phyloP scores from a whole-genome alignment of 495 filamentous ascomycete species.

The Chaetomidium leptoderma region DNA sequence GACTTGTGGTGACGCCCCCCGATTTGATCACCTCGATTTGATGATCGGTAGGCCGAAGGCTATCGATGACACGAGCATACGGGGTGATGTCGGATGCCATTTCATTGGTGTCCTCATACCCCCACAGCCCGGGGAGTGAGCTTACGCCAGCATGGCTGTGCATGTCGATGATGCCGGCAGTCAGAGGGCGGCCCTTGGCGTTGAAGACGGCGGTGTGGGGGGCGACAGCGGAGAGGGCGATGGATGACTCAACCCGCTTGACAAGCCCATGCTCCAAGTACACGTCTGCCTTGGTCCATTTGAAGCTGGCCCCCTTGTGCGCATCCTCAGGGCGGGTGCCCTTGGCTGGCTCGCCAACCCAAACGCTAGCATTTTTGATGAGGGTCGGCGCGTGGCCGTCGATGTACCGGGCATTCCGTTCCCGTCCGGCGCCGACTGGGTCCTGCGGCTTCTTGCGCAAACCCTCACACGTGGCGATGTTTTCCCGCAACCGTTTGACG shows the following conservation, averaged over 20 bases:
- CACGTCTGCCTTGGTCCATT: conserved; percentile 44
- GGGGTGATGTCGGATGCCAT: conserved; percentile 51
- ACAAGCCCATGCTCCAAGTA: conserved; percentile 49
- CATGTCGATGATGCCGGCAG: conserved; percentile 63
- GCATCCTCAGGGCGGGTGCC: conserved; percentile 41
- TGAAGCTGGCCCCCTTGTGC: conserved; percentile 42
- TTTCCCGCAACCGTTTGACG: conserved; percentile 36
- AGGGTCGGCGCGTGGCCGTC: conserved; percentile 45
- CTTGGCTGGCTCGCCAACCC: conserved; percentile 48
- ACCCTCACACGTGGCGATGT: conserved; percentile 37
- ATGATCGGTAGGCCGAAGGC: conserved; percentile 46
- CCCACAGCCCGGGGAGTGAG: conserved; percentile 38
- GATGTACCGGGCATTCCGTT: conserved; percentile 46
- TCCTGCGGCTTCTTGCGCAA: conserved; percentile 41
- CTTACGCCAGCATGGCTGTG: conserved; percentile 56
- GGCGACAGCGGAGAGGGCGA: conserved; percentile 31
- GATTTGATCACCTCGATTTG: conserved; percentile 59
- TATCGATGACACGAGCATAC: conserved; percentile 56
- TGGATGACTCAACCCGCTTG: conserved; percentile 36
- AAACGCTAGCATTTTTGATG: conserved; percentile 51
- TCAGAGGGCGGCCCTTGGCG: conserved; percentile 55
- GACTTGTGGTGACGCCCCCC: conserved; percentile 62
- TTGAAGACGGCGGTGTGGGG: conserved; percentile 43
- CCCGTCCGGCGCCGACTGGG: conserved; percentile 42
- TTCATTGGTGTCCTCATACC: conserved; percentile 51